A percentile compares a stretch with the other conserved stretches of the same genome.
Conservation (phyloP, 2,329 filamentous ascomycete species). For the Aspergillus sp. region DNA sequence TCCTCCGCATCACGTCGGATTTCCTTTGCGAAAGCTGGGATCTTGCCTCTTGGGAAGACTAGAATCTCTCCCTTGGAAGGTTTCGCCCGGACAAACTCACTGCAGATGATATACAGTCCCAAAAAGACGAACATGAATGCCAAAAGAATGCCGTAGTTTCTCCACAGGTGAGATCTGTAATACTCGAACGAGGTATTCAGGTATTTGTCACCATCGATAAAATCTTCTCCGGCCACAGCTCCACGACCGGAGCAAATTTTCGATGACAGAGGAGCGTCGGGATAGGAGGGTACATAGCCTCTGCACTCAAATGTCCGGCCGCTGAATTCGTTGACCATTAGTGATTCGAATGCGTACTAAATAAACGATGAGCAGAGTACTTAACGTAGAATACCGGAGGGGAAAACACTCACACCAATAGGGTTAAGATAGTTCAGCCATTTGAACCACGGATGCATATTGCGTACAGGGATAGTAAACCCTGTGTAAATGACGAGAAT, state of each 20-base stretch:
- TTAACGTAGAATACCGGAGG: no score
- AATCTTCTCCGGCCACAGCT: slow-evolving; percentile 52
- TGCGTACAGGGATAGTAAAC: slow-evolving; percentile 44
- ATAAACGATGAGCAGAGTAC: background rate
- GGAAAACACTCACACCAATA: slow-evolving; percentile 51
- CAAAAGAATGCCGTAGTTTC: slow-evolving; percentile 67
- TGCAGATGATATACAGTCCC: slow-evolving; percentile 59
- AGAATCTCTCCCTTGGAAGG: slow-evolving; percentile 74
- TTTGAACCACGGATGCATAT: slow-evolving; percentile 78
- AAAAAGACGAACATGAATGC: slow-evolving; percentile 62
- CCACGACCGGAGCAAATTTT: slow-evolving; percentile 61
- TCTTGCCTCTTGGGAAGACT: slow-evolving; percentile 69
- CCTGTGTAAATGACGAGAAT: slow-evolving; percentile 50
- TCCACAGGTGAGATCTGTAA: slow-evolving; percentile 60
- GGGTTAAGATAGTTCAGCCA: slow-evolving; percentile 84
- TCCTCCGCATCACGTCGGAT: slow-evolving; percentile 23
- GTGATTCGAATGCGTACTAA: slow-evolving; percentile 72
- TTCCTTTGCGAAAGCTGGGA: slow-evolving; percentile 47
- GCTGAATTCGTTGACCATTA: slow-evolving; percentile 83
- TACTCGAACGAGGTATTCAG: slow-evolving; percentile 58
- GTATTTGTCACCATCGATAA: slow-evolving; percentile 61
- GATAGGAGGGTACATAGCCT: slow-evolving; percentile 48
- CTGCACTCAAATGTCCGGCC: slow-evolving; percentile 58
- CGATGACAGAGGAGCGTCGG: slow-evolving; percentile 34
- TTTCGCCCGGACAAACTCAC: slow-evolving; percentile 61